phyloP scores from a whole-genome alignment of 148 eudicot genomes.

The Mesembryanthemum crystallinum region DNA sequence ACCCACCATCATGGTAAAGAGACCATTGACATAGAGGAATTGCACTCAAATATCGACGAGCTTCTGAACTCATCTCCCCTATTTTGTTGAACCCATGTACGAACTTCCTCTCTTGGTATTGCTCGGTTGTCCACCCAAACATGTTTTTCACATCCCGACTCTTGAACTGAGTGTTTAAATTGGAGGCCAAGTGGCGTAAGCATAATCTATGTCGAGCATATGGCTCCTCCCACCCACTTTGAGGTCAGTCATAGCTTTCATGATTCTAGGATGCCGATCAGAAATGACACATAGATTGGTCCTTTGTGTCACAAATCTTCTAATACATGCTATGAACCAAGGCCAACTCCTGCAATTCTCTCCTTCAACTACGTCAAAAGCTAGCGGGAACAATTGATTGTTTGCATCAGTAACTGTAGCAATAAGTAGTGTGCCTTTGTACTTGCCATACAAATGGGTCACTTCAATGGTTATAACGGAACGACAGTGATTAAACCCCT shows the following conservation, averaged over 20 bases:
- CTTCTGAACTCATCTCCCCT: not conserved
- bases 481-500: not conserved
- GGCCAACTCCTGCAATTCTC: not conserved
- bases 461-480: slow-evolving; percentile 2
- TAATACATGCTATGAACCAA: slow-evolving; percentile 7
- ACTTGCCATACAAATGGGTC: slow-evolving; percentile 4
- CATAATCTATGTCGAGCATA: slow-evolving; percentile 5
- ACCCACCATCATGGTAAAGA: not conserved
- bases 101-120: not conserved
- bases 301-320: slow-evolving; percentile 4
- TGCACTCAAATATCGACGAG: not conserved
- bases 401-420: not conserved
- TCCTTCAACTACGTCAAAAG: not conserved
- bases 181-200: slow-evolving; percentile 7
- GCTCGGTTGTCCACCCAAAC: not conserved
- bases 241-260: slow-evolving; percentile 1
- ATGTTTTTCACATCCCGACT: not conserved
- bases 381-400: not conserved
- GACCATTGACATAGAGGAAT: slow-evolving; percentile 8
- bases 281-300: not conserved
- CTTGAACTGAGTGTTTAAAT: not conserved
- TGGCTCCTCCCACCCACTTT: slow-evolving; percentile 3
- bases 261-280: slow-evolving; percentile 11
- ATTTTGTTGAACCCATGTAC: not conserved
- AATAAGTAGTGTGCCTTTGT: not conserved